Base-by-base conservation (phyloP, 495 filamentous ascomycete species). In the Aspergillus sparsus region DNA sequence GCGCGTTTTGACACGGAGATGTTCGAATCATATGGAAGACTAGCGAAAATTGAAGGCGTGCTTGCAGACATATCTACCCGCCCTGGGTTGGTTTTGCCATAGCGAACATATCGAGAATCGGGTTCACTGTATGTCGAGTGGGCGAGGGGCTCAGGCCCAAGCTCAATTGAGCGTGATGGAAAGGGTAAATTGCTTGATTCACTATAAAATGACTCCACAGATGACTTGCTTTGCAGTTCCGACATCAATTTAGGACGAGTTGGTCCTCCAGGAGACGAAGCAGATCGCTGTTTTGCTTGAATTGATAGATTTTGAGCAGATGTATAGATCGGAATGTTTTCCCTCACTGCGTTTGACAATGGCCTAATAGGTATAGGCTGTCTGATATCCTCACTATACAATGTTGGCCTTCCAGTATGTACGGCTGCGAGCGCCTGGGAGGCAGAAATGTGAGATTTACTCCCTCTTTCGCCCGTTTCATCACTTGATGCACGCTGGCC, bases 341-440 rank as follows among this genome's bases (percentile, higher is more conserved):
- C 68, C 56, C 73, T 62, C n/a, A 0, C 5, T 2, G 12, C 10
- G 2, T 58, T 54, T 1, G 51, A 4, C 6, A 44, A 46, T 6
- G 57, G 27, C 45, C 57, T 21, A 27, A 13, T 53, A 8, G 35
- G 1, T 6, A 46, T 39, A n/a, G 41, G 35, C 16, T 59, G 60
- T 5, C 18, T 34, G 11, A 34, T 51, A 53, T 70, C 61, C 6
- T 55, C 55, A 15, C 60, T 42, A 56, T 36, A 34, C 16, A 61
- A 37, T 12, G 77, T 69, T 9, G 73, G 67, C 50, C 71, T 80
- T 10, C 64, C 67, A 12, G 70, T 62, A 21, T 78, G 75, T 13
- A 81, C 73, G 1, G 77, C 71, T 2, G 72, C 63, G 5, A 83
- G 65, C 5, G 74, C 71, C 49, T 75, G 70, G 0, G 80, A 78